Conservation (phyloP, 129 eudicot species). For the Ambrosia artemisiifolia region DNA sequence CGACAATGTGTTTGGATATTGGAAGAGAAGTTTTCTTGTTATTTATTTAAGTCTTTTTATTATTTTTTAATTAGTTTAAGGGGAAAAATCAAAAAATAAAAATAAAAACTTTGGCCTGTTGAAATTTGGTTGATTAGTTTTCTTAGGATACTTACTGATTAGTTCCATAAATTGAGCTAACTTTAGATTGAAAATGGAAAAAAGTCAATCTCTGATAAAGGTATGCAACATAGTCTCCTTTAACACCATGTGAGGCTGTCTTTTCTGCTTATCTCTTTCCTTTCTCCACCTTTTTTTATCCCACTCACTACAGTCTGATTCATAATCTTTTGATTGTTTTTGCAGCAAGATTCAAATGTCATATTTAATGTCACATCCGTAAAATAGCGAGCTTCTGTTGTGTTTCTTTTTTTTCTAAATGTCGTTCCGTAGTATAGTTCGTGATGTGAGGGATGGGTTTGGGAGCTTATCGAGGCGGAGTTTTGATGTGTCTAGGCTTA, state of each 20-base stretch:
- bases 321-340: constrained; percentile 11
- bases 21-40: neutral
- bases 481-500: constrained; percentile 54
- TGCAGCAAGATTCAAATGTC: constrained; percentile 45
- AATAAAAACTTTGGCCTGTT: constrained; percentile 8
- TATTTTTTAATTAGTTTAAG: constrained; percentile 4
- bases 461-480: constrained; percentile 79
- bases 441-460: constrained; percentile 77
- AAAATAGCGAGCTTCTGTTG: neutral
- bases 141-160: constrained; percentile 27
- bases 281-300: constrained; percentile 27
- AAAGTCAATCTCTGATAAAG: constrained; percentile 33
- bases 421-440: constrained; percentile 61
- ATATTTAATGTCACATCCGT: constrained; percentile 16
- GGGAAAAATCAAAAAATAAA: constrained; percentile 10
- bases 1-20: neutral
- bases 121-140: constrained; percentile 8
- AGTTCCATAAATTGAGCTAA: constrained; percentile 22
- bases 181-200: constrained; percentile 29
- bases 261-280: constrained; percentile 40
- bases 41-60: neutral
- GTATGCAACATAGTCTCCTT: constrained; percentile 31
- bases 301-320: constrained; percentile 22
- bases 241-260: constrained; percentile 54
- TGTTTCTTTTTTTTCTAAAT: constrained; percentile 9